These are phyloP conservation scores for Epichloe aotearoae DNA, from an alignment of 2,329 filamentous ascomycete genomes.

Conservation along the genomic window DNA sequence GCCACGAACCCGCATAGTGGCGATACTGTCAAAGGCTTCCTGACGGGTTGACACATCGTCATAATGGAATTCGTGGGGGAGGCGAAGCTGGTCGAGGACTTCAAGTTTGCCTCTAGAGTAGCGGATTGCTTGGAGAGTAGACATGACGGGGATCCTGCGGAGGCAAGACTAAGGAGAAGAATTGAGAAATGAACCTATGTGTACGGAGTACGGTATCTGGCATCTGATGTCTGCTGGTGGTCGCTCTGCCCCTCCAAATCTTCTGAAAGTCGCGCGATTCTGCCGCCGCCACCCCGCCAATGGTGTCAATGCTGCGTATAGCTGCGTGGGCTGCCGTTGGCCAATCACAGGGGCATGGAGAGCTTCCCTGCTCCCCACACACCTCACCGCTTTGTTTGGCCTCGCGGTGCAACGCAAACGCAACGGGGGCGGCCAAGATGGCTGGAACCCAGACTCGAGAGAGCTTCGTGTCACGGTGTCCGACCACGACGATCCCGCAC, in stretches of 20 bases:
- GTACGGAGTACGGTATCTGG: no score
- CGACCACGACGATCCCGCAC: neutral
- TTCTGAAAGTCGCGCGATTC: slow-evolving; percentile 11
- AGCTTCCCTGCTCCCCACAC: neutral
- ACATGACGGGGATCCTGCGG: slow-evolving; percentile 23
- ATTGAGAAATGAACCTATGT: neutral
- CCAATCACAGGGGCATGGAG: neutral
- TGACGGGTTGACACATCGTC: slow-evolving; percentile 56
- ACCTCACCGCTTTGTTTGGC: neutral
- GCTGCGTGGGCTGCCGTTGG: neutral
- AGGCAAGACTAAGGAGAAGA: neutral
- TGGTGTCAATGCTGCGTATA: slow-evolving; percentile 8
- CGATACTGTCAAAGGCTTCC: slow-evolving; percentile 73
- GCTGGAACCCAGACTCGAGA: no score
- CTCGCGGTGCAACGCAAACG: neutral
- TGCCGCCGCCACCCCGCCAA: slow-evolving; percentile 20
- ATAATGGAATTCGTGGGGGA: slow-evolving; percentile 71
- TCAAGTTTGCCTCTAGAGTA: slow-evolving; percentile 59
- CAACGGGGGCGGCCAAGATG: neutral
- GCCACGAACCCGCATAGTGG: slow-evolving; percentile 61
- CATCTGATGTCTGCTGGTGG: neutral
- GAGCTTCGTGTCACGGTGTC: neutral
- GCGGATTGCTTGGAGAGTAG: slow-evolving; percentile 62
- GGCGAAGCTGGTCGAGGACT: slow-evolving; percentile 71
- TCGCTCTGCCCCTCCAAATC: slow-evolving; percentile 18